These are phyloP conservation scores for Coemansia sp. DNA, from an alignment of 192 early-diverging fungal genomes.

Conservation along the genomic window DNA sequence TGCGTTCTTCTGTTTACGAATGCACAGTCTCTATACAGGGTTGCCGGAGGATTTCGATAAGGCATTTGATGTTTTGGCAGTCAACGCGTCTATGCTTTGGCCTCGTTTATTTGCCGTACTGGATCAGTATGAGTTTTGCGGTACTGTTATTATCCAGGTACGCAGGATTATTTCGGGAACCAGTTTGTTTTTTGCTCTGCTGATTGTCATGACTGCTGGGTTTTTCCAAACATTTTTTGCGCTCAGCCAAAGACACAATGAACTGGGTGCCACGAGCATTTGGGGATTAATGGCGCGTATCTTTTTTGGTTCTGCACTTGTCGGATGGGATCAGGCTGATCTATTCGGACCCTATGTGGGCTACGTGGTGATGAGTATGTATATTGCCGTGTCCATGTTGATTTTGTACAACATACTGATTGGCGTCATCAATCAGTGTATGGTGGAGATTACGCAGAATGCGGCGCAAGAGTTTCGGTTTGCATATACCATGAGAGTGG, in stretches of 20 bases:
- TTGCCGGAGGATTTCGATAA: conserved; percentile 25
- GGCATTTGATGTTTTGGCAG: conserved; percentile 35
- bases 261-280: conserved; percentile 17
- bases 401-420: conserved; percentile 44
- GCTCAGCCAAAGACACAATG: conserved; percentile 31
- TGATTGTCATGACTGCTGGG: conserved; percentile 32
- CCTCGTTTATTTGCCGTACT: conserved; percentile 35
- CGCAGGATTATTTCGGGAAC: conserved; percentile 30
- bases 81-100: conserved; percentile 43
- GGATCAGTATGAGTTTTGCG: conserved; percentile 42
- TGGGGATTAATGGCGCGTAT: conserved; percentile 39
- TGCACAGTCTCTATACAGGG: conserved; percentile 29
- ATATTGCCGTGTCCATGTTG: conserved; percentile 43
- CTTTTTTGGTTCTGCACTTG: conserved; percentile 34
- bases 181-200: conserved; percentile 36
- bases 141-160: conserved; percentile 41
- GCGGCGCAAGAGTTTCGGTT: conserved; percentile 38
- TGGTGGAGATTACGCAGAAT: conserved; percentile 33
- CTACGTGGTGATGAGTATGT: conserved; percentile 30
- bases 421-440: conserved; percentile 43
- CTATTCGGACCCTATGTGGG: conserved; percentile 34
- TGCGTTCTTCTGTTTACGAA: conserved; percentile 24
- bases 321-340: conserved; percentile 38
- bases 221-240: conserved; percentile 43
- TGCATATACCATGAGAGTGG: conserved; percentile 30